Percentiles rank a stretch among this genome's conserved stretches.
phyloP scores from a whole-genome alignment of 2,329 filamentous ascomycete genomes.

The Bipolaris zeicola region DNA sequence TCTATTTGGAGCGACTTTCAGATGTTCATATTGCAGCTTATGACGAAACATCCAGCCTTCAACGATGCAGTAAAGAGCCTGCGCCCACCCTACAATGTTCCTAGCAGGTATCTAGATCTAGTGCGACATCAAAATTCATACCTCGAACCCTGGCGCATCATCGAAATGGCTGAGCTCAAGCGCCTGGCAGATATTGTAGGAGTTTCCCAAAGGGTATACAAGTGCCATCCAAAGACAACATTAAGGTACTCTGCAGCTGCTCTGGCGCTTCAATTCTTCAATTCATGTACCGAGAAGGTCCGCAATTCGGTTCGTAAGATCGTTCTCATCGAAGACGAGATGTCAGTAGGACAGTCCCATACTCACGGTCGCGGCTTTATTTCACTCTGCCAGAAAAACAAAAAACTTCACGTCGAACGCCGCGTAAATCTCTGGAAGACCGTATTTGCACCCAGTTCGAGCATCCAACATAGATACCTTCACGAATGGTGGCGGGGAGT shows the following conservation, averaged over 20 bases:
- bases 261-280: not conserved
- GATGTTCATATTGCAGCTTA: not conserved
- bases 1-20: not conserved
- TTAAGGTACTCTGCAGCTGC: not conserved
- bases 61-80: not conserved
- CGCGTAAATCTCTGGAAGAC: constrained; percentile 4
- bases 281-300: not conserved
- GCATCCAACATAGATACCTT: too few species aligned
- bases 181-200: not conserved
- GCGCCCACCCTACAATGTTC: not conserved
- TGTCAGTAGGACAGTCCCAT: not conserved
- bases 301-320: not conserved
- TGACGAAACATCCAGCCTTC: not conserved
- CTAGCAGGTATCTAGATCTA: not conserved
- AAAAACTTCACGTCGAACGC: constrained; percentile 3
- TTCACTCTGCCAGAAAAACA: constrained; percentile 9
- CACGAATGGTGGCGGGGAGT: too few species aligned
- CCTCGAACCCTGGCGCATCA: not conserved
- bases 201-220: not conserved
- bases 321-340: not conserved
- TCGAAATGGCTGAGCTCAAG: not conserved
- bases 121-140: not conserved
- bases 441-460: not conserved
- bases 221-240: not conserved
- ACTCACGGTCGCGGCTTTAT: constrained; percentile 15